Base-by-base conservation (phyloP, 148 eudicot species). In the Diospyros kaki region DNA sequence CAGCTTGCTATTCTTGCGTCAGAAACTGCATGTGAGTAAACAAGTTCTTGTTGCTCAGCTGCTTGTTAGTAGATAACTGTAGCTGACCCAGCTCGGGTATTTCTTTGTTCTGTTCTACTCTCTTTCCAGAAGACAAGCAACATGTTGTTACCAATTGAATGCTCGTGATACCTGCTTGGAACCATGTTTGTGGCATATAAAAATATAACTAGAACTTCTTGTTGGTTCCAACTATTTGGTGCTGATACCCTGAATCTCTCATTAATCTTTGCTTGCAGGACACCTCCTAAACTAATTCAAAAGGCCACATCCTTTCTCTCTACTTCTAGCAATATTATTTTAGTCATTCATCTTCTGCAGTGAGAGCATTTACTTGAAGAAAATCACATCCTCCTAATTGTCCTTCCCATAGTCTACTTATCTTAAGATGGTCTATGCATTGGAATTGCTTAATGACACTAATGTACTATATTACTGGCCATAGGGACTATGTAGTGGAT, bases 21-120 rank as follows among this genome's bases (percentile, higher is more conserved):
- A 50, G 80, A 86, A 60, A 86, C 89, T 3, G 41, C 74, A 64
- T 86, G 89, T 86, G 77, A 83, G 89, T 86, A 40, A 44, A 73
- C 6, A 75, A 61, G 0, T 46, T 73, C 12, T 17, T 7, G 55
- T 14, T 43, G 5, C 15, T 70, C 62, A 70, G 44, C 14, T 46
- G 0, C 42, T 6, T 6, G 18, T 15, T 39, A 38, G 15, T 28
- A 28, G 17, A 4, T 48, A 48, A 48, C 52, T 51, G 54, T 50
- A 46, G n/a, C 13, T 28, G 2, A 64, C 58, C 28, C 4, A 39
- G 10, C 28, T 17, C 52, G 40, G 64, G 46, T 5, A 9, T 60
- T 77, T 40, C 7, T 44, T n/a, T 70, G 12, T n/a, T 46, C 53
- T 48, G 4, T 48, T 8, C 4, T 48, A 4, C 52, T 48, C 52